Base-by-base conservation (phyloP, 768 basidiomycete genomes). In the Boletus pseudo-olivaceus region DNA sequence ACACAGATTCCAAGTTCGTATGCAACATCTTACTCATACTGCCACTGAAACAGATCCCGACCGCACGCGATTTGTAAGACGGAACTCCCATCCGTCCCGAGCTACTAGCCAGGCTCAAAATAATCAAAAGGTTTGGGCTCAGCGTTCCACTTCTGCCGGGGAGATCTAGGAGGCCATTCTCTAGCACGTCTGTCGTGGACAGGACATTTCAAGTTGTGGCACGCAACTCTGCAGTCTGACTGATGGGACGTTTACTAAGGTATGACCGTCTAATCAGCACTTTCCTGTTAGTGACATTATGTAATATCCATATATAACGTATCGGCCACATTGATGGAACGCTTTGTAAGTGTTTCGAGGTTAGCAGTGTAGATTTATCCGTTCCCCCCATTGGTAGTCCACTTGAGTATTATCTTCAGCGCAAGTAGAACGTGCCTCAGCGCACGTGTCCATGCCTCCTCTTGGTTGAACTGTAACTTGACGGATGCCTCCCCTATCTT, bases 401-500 rank as follows among this genome's bases (percentile, higher is more conserved):
- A 92, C 66, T 91, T 91, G 46, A 95, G 76, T 45, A 92, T 82
- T 54, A 93, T 88, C 74, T 94, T 94, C 38, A 95, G 77, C 19
- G 90, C 92, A 20, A 94, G 79, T 53, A 97, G 77, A 54, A 98
- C 91, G 63, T 97, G 94, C 32, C 93, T 81, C 63, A 98, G 75
- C 5, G 94, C 92, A 55, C 92, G 84, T 23, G 96, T 98, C 96
- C 96, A 99, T 0, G 84, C 79, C 65, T 99, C 96, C 67, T 99
- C 96, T 62, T 93, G 91, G 61, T 88, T 90, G 70, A 97, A 96
- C 65, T 95, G 93, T 4, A 95, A 75, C 71, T 95, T 94, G 58
- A 98, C 89, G 1, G 92, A 94, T 17, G 91, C 88, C 51, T 96
- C 94, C 7, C 94, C 95, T 51, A 99, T 99, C 74, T 88, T 92